A percentile compares a stretch with the other conserved stretches of the same genome.
These are phyloP conservation scores for Pisolithus sp. DNA, from an alignment of 768 basidiomycete species.

Conservation along the genomic window DNA sequence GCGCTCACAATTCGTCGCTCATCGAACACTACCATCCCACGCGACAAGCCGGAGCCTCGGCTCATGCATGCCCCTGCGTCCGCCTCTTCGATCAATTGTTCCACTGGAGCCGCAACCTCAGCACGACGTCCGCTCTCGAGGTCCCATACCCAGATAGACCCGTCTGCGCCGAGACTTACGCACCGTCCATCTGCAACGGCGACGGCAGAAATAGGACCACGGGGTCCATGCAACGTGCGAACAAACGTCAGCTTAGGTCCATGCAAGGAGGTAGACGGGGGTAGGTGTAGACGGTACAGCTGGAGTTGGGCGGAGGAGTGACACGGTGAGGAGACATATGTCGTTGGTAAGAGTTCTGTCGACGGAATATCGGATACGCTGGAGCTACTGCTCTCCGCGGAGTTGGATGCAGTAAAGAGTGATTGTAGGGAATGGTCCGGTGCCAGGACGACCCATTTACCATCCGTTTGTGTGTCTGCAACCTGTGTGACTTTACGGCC, in stretches of 20 bases:
- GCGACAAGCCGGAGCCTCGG: not conserved
- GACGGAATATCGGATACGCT: constrained; percentile 9
- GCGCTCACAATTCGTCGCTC: constrained; percentile 63
- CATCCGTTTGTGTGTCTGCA: constrained; percentile 75
- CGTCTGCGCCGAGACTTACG: constrained; percentile 65
- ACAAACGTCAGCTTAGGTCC: constrained; percentile 65
- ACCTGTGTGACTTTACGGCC: constrained; percentile 64
- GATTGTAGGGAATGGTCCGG: constrained; percentile 39
- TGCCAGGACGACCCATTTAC: constrained; percentile 79
- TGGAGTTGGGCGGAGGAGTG: constrained; percentile 55
- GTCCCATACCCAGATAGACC: constrained; percentile 84
- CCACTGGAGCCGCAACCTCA: constrained; percentile 26
- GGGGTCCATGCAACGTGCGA: constrained; percentile 64
- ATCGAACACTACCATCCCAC: constrained; percentile 60
- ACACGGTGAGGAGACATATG: constrained; percentile 30
- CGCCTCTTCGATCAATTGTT: constrained; percentile 29
- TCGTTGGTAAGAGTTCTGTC: constrained; percentile 1
- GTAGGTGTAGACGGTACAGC: constrained; percentile 67
- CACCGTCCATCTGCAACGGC: constrained; percentile 79
- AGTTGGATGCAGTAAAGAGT: constrained; percentile 8
- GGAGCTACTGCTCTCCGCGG: constrained; percentile 1
- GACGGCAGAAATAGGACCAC: constrained; percentile 58
- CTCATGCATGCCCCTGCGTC: not conserved
- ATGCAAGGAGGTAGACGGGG: constrained; percentile 43
- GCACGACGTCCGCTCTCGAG: constrained; percentile 49